Percentiles rank a stretch among this genome's conserved stretches.
phyloP scores from a whole-genome alignment of 345 rosid genomes.

The Euphorbia lathyris region DNA sequence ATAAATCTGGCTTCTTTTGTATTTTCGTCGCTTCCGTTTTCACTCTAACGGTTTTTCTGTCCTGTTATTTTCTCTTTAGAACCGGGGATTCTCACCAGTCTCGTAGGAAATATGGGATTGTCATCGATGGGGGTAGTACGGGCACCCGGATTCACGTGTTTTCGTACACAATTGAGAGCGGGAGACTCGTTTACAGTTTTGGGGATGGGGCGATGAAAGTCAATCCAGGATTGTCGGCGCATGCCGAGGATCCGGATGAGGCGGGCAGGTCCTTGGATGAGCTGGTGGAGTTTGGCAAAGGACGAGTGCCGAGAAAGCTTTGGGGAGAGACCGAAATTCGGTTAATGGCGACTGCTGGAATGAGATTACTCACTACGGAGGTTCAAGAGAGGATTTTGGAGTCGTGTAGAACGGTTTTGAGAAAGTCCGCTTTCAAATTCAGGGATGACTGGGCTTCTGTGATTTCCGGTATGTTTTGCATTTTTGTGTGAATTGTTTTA shows the following conservation, averaged over 20 bases:
- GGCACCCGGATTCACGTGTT: constrained; percentile 77
- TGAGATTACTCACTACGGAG: constrained; percentile 59
- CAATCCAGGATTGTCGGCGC: constrained; percentile 79
- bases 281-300: constrained; percentile 61
- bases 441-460: constrained; percentile 75
- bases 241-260: constrained; percentile 48
- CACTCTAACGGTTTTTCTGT: constrained; percentile 20
- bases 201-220: constrained; percentile 48
- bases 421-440: constrained; percentile 63
- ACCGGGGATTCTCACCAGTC: neutral
- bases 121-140: constrained; percentile 87
- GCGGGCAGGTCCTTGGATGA: constrained; percentile 54
- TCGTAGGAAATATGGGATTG: constrained; percentile 33
- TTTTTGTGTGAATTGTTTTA: neutral
- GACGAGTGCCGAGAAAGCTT: constrained; percentile 45
- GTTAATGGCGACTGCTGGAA: constrained; percentile 94
- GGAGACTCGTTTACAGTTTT: constrained; percentile 47
- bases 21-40: constrained; percentile 22
- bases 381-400: constrained; percentile 58
- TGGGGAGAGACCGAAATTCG: constrained; percentile 74
- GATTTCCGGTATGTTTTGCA: constrained; percentile 52
- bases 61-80: constrained; percentile 26
- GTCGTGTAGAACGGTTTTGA: constrained; percentile 48
- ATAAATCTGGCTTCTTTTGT: constrained; percentile 24
- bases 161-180: constrained; percentile 33